phyloP scores from a whole-genome alignment of 208 protist species.

The Wallacemonas sp. region DNA sequence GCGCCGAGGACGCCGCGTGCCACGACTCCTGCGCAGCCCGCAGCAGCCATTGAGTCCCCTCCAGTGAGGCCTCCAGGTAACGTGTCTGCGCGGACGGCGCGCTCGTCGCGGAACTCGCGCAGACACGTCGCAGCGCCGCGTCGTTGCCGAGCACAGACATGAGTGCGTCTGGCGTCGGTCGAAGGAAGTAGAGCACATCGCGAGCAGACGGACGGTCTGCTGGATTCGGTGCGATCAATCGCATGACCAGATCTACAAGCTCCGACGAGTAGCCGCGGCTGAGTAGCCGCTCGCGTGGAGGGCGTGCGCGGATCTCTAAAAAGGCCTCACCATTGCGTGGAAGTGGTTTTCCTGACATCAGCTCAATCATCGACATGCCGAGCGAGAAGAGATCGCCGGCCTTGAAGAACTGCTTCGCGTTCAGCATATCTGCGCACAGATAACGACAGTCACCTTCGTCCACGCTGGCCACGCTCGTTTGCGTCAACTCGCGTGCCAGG shows the following conservation, averaged over 20 bases:
- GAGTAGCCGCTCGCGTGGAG: conserved; percentile 44
- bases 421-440: conserved; percentile 90
- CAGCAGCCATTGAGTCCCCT: conserved; percentile 35
- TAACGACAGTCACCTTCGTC: conserved; percentile 93
- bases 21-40: conserved; percentile 15
- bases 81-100: conserved; percentile 23
- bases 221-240: conserved; percentile 58
- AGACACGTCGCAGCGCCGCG: conserved; percentile 15
- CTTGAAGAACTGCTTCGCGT: conserved; percentile 78
- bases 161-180: conserved; percentile 40
- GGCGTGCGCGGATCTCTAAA: conserved; percentile 48
- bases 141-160: conserved; percentile 19
- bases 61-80: conserved; percentile 32
- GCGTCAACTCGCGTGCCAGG: conserved; percentile 20
- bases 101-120: neutral
- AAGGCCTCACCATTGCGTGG: conserved; percentile 78
- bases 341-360: conserved; percentile 77
- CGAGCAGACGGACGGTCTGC: conserved; percentile 62
- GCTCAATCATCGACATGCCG: conserved; percentile 91
- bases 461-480: conserved; percentile 72
- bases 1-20: no score
- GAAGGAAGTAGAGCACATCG: conserved; percentile 61
- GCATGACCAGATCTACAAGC: conserved; percentile 49
- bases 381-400: conserved; percentile 91
- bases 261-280: conserved; percentile 60